Percentiles rank a stretch among this genome's conserved stretches.
These are phyloP conservation scores for Fusarium mundagurra DNA, from an alignment of 2,329 filamentous ascomycete genomes.

Conservation along the genomic window DNA sequence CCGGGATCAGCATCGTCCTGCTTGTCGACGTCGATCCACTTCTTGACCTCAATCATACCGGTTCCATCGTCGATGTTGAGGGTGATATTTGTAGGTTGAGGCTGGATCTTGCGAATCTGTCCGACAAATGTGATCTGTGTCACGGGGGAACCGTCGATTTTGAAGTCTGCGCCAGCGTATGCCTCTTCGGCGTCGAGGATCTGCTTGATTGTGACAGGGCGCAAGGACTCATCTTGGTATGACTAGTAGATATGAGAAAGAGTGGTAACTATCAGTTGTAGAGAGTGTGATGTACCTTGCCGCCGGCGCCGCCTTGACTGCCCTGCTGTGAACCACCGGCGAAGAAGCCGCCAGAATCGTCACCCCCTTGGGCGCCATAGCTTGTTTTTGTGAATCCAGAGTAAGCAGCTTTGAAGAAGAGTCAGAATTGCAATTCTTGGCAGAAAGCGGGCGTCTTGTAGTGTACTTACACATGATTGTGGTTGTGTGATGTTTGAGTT, in stretches of 20 bases:
- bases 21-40: slow-evolving; percentile 78
- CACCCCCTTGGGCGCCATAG: slow-evolving; percentile 66
- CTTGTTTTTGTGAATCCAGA: slow-evolving; percentile 56
- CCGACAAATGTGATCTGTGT: slow-evolving; percentile 84
- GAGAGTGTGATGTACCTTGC: slow-evolving; percentile 51
- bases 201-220: slow-evolving; percentile 96
- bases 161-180: slow-evolving; percentile 78
- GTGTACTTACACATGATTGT: slow-evolving; percentile 49
- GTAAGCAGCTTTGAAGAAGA: slow-evolving; percentile 56
- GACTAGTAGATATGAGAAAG: slow-evolving; percentile 50
- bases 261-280: not conserved
- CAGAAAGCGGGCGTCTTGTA: not conserved
- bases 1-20: slow-evolving; percentile 58
- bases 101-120: slow-evolving; percentile 86
- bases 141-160: slow-evolving; percentile 80
- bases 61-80: slow-evolving; percentile 97
- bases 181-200: slow-evolving; percentile 83
- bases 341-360: slow-evolving; percentile 71
- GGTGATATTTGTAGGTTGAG: slow-evolving; percentile 90
- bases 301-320: slow-evolving; percentile 58
- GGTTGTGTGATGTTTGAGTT: slow-evolving; percentile 30
- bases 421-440: slow-evolving; percentile 14
- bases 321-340: slow-evolving; percentile 68
- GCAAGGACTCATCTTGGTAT: slow-evolving; percentile 84
- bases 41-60: slow-evolving; percentile 88